Base-by-base conservation (phyloP, 306 rosid species). In the Potentilla sterilis region DNA sequence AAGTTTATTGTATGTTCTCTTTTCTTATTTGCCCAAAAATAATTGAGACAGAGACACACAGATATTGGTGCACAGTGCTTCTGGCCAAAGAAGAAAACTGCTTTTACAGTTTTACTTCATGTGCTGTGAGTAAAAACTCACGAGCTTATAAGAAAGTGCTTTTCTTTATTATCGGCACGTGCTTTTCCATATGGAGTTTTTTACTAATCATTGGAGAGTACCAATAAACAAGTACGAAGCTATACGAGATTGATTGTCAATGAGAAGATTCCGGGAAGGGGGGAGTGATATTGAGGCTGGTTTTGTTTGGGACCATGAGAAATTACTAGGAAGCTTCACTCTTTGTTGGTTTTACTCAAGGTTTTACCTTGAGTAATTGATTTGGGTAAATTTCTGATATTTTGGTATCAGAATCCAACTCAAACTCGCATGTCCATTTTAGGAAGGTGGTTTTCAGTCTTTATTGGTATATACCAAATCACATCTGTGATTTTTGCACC, bases 281-380 rank as follows among this genome's bases (percentile, higher is more conserved):
- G 14, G 61, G 28, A 8, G 12, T 54, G 61, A n/a, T 7, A 7
- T 3, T 2, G 61, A 24, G 52, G 42, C 63, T 28, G 1, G 18
- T 75, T 15, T 18, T 2, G 9, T 34, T 37, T 62, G 42, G 80
- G 73, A 32, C 70, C 80, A 28, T 4, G 15, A 3, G 83, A 79
- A 83, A 54, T 69, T 49, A 66, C 86, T 8, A 2, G 72, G 81
- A 83, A 83, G 68, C 22, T 72, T 62, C 68, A 28, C 28, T 73
- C 49, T 51, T 1, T n/a, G 32, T 42, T 28, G 41, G 18, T 37
- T 71, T n/a, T n/a, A n/a, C n/a, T n/a, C n/a, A n/a, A n/a, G n/a
- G n/a, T n/a, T n/a, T 71, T 71, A 51, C 38, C 10, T 4, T 52
- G 3, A 44, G 46, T 16, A 64, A 18, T 18, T 37, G 24, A 35